Evolutionary conservation across 495 filamentous ascomycete species (phyloP).

Genomic region (Chlorociboria aeruginascens): DNA sequence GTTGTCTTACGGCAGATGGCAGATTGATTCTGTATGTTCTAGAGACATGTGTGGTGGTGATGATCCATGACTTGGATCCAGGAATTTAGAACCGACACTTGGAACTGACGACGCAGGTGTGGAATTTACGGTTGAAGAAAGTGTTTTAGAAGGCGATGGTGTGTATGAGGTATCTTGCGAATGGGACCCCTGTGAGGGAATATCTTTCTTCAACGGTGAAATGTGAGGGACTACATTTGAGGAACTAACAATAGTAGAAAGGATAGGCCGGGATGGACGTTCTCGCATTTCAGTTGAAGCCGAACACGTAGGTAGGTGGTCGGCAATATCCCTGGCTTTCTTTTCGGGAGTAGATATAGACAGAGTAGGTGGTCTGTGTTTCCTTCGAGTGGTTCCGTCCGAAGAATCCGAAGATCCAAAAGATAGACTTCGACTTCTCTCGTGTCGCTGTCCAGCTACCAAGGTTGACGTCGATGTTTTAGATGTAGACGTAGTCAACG

Average conservation of each 20-base stretch:
- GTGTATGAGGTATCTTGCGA: slow-evolving; percentile 8
- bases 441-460: slow-evolving; percentile 1
- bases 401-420: slow-evolving; percentile 5
- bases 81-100: slow-evolving; percentile 11
- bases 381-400: slow-evolving; percentile 2
- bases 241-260: slow-evolving; percentile 12
- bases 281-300: slow-evolving; percentile 4
- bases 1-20: no score
- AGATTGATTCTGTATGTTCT: no score
- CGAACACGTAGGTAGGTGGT: slow-evolving; percentile 8
- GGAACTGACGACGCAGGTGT: slow-evolving; percentile 9
- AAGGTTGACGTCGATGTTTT: slow-evolving; percentile 1
- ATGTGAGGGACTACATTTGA: neutral
- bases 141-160: slow-evolving; percentile 3
- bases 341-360: slow-evolving; percentile 4
- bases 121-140: slow-evolving; percentile 4
- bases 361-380: slow-evolving; percentile 10
- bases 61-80: neutral
- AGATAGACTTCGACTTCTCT: slow-evolving; percentile 9
- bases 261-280: slow-evolving; percentile 2
- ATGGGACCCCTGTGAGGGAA: slow-evolving; percentile 2
- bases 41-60: no score
- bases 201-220: neutral
- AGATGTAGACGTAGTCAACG: neutral
- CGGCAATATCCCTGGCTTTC: slow-evolving; percentile 5